Evolutionary conservation across 2,329 filamentous ascomycete species (phyloP).

Genomic region (Exophiala viscosa): DNA sequence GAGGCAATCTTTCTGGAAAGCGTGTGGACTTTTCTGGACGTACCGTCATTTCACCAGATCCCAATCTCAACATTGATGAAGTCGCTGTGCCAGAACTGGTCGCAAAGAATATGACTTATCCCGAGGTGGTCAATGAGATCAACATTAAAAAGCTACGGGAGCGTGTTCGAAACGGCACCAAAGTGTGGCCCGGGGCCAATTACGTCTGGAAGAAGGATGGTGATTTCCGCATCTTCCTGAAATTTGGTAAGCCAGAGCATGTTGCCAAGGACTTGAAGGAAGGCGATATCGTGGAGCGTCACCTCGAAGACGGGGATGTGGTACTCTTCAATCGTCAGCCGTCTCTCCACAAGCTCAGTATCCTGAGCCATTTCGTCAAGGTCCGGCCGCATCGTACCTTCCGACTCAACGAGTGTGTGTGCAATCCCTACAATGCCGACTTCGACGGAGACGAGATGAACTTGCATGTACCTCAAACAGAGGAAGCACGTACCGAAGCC

Average conservation of each 20-base stretch:
- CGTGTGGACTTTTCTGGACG: slow-evolving; percentile 97
- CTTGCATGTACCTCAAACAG: slow-evolving; percentile 92
- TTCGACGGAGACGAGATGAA: slow-evolving; percentile 99
- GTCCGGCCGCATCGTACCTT: slow-evolving; percentile 94
- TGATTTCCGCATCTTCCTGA: slow-evolving; percentile 70
- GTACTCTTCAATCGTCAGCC: slow-evolving; percentile 98
- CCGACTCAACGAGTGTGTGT: slow-evolving; percentile 95
- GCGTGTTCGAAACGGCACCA: slow-evolving; percentile 70
- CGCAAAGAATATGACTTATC: slow-evolving; percentile 95
- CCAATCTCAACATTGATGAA: slow-evolving; percentile 87
- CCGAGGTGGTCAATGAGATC: slow-evolving; percentile 77
- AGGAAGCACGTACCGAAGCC: slow-evolving; percentile 91
- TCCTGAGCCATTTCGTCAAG: slow-evolving; percentile 92
- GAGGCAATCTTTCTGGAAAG: slow-evolving; percentile 94
- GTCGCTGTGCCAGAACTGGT: slow-evolving; percentile 88
- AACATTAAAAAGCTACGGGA: slow-evolving; percentile 78
- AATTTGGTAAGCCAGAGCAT: slow-evolving; percentile 66
- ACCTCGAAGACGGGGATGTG: slow-evolving; percentile 91
- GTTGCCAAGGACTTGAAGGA: slow-evolving; percentile 71
- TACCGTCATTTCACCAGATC: slow-evolving; percentile 96
- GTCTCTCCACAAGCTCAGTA: slow-evolving; percentile 96
- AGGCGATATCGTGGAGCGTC: slow-evolving; percentile 88
- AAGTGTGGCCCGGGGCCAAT: slow-evolving; percentile 84
- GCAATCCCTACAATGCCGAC: slow-evolving; percentile 96
- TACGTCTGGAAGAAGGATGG: slow-evolving; percentile 68